Conservation (phyloP, 306 rosid genomes). For the Quercus parvula region DNA sequence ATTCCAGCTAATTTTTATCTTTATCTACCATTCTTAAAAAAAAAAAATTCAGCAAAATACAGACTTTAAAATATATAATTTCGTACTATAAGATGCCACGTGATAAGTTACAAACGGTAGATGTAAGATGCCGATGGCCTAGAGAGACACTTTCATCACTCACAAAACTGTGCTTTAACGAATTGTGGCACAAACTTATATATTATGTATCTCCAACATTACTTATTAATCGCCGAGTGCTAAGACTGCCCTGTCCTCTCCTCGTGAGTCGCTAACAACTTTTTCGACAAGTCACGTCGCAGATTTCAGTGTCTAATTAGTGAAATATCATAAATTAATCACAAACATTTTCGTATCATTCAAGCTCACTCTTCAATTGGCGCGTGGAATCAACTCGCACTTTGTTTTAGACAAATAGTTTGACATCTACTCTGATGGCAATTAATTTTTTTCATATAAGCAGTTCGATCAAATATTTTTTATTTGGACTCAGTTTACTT, state of each 20-base stretch:
- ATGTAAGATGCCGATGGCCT: rapidly evolving
- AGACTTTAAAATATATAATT: too few relatives aligned
- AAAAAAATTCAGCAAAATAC: too few relatives aligned
- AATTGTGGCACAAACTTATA: too few relatives aligned
- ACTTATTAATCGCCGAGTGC: slow-evolving; percentile 21
- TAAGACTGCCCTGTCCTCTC: neutral
- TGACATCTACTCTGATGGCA: too few relatives aligned
- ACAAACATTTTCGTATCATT: neutral
- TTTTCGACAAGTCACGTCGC: neutral
- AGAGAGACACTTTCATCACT: rapidly evolving
- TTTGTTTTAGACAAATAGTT: too few relatives aligned
- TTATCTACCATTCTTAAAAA: too few relatives aligned
- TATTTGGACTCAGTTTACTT: too few relatives aligned
- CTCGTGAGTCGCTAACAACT: neutral
- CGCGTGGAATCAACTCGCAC: neutral
- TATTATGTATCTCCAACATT: neutral
- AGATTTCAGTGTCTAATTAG: slow-evolving; percentile 3
- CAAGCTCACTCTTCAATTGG: neutral
- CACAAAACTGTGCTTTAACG: too few relatives aligned
- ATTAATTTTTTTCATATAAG: too few relatives aligned
- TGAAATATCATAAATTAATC: neutral
- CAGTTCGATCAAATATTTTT: rapidly evolving
- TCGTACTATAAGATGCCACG: rapidly evolving
- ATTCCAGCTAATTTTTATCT: too few relatives aligned
- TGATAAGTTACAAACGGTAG: rapidly evolving